Evolutionary conservation across 2,329 filamentous ascomycete species (phyloP), one percentile per base, ranked within the genome.

Genomic region (Colletotrichum magnum): DNA sequence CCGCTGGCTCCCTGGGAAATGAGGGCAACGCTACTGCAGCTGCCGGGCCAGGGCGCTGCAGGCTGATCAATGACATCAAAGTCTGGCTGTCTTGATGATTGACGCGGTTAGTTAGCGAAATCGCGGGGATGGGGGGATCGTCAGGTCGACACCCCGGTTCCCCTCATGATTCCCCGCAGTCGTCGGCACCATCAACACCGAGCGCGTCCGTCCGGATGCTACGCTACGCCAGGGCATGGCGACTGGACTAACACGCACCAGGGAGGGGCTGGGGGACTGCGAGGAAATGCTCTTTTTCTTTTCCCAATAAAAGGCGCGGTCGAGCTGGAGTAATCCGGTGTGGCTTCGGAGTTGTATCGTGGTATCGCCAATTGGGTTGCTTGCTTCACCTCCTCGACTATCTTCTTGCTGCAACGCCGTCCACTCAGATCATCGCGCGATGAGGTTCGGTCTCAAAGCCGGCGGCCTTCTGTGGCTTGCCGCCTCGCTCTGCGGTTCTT

Each of bases 161-260:
- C 61, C 66, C 61, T 69, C 62, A 69, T 39, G 62, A 60, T 69
- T 66, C 66, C 66, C 66, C 66, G 66, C 66, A 69, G 21, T 57
- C 32, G 66, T 69, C 66, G 66, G 66, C 47, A 50, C 63, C 54
- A 56, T 69, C 66, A 69, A 69, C 62, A 59, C 66, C 66, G 66
- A 69, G 62, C 43, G 39, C 62, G 32, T 66, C 39, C 21, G 56
- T 61, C 66, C 66, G 66, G 62, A 69, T 66, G 51, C 50, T 60
- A 57, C 62, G 26, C 61, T 69, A 26, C 16, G 26, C 28, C 32
- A 26, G 62, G 62, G 26, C 36, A 21, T 28, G 18, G 5, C 36
- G n/a, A 39, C 16, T 18, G 18, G 48, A 51, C 39, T 50, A 62
- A 62, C 48, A 32, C 18, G 6, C 6, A 18, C 18, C 3, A 47